Conservation (phyloP, 768 basidiomycete species). For the Lactarius vividus region DNA sequence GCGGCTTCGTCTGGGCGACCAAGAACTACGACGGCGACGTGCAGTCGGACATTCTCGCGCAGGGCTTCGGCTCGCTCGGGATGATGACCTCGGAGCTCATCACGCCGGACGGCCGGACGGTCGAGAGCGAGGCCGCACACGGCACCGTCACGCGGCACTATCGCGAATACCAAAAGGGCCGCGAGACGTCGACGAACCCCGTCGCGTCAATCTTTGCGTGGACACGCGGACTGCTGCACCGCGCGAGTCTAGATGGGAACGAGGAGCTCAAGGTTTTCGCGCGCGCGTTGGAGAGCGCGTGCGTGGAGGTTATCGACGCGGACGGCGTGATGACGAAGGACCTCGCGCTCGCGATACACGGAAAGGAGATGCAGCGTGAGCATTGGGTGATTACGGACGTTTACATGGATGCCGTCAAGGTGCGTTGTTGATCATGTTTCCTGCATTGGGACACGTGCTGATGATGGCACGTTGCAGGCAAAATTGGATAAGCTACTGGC, state of each 20-base stretch:
- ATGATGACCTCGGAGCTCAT: conserved; percentile 98
- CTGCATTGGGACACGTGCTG: not conserved
- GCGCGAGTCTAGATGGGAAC: conserved; percentile 90
- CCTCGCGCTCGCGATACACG: conserved; percentile 90
- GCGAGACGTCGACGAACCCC: conserved; percentile 97
- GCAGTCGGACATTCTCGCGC: conserved; percentile 92
- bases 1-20: conserved; percentile 74
- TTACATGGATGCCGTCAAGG: conserved; percentile 92
- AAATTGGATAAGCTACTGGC: conserved; percentile 18
- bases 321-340: conserved; percentile 98
- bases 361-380: conserved; percentile 85
- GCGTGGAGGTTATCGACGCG: conserved; percentile 86
- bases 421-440: conserved; percentile 37
- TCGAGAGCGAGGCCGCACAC: conserved; percentile 97
- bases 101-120: conserved; percentile 88
- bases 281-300: conserved; percentile 75
- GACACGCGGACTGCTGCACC: conserved; percentile 92
- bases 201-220: conserved; percentile 98
- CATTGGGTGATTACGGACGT: conserved; percentile 96
- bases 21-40: conserved; percentile 61
- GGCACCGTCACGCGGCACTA: conserved; percentile 96
- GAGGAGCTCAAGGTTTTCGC: conserved; percentile 71
- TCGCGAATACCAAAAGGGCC: conserved; percentile 95
- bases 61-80: conserved; percentile 93
- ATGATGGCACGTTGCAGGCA: not conserved